A percentile compares a stretch with the other conserved stretches of the same genome.
Conservation (phyloP, 768 basidiomycete genomes). For the Termitomyces sp. region DNA sequence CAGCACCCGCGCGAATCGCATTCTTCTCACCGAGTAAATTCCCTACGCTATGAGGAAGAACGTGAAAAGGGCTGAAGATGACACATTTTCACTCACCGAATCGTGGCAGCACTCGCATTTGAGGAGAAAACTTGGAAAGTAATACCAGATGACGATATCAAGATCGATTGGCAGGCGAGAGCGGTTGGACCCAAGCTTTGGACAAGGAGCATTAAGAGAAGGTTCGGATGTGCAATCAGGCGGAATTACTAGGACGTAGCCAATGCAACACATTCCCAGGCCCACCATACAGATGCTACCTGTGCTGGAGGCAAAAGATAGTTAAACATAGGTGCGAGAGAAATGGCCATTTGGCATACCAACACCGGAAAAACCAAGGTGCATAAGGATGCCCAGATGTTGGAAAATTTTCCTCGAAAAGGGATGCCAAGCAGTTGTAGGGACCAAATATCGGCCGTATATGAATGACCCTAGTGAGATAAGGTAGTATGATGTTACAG, state of each 20-base stretch:
- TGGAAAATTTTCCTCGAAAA: conserved; percentile 57
- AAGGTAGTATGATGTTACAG: conserved; percentile 80
- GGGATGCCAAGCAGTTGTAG: conserved; percentile 82
- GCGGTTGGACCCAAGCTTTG: not conserved
- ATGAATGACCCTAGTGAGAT: conserved; percentile 53
- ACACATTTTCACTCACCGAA: conserved; percentile 44
- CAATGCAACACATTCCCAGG: not conserved
- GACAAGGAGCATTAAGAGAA: not conserved
- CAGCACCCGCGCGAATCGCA: conserved; percentile 4
- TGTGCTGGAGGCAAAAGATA: conserved; percentile 39
- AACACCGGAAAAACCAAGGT: conserved; percentile 63
- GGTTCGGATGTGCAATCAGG: no score
- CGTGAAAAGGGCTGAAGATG: not conserved
- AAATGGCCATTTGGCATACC: conserved; percentile 29
- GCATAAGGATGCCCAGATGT: conserved; percentile 57
- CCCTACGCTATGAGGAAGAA: conserved; percentile 1
- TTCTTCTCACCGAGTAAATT: conserved; percentile 13
- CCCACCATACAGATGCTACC: conserved; percentile 23
- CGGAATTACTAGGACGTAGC: not conserved
- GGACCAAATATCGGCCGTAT: conserved; percentile 55
- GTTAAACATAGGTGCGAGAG: not conserved
- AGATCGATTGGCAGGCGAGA: not conserved
- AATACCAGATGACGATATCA: conserved; percentile 31
- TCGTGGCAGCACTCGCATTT: conserved; percentile 73
- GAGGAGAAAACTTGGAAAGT: conserved; percentile 82